Percentiles rank a stretch among this genome's conserved stretches.
phyloP scores from a whole-genome alignment of 495 filamentous ascomycete species.

The Niebla homalea region DNA sequence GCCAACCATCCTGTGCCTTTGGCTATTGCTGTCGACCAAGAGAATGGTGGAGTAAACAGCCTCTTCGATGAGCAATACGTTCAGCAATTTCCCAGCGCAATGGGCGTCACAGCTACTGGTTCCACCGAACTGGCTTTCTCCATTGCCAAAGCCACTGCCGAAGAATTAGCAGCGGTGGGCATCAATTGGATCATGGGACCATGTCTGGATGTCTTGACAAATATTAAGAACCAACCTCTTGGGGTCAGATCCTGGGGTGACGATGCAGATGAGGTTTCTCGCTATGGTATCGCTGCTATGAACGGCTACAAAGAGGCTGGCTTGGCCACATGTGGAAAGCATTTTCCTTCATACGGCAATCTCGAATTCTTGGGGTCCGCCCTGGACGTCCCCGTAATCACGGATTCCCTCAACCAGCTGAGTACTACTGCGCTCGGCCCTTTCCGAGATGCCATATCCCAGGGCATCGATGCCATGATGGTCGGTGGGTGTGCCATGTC shows the following conservation, averaged over 20 bases:
- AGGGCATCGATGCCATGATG: slow-evolving; percentile 84
- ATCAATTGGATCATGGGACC: slow-evolving; percentile 87
- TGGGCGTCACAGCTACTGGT: slow-evolving; percentile 79
- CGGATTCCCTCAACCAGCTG: slow-evolving; percentile 76
- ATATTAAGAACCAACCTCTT: slow-evolving; percentile 72
- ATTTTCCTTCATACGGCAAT: slow-evolving; percentile 87
- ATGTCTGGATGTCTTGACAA: slow-evolving; percentile 80
- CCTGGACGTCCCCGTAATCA: slow-evolving; percentile 80
- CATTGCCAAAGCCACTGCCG: slow-evolving; percentile 73
- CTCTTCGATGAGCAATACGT: slow-evolving; percentile 85
- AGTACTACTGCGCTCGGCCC: slow-evolving; percentile 72
- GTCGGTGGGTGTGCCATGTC: slow-evolving; percentile 81
- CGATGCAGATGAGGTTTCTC: slow-evolving; percentile 80
- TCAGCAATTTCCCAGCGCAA: slow-evolving; percentile 79
- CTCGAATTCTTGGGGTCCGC: slow-evolving; percentile 81
- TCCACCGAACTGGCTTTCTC: slow-evolving; percentile 65
- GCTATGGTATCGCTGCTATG: slow-evolving; percentile 75
- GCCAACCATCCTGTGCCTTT: slow-evolving; percentile 76
- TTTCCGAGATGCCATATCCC: slow-evolving; percentile 70
- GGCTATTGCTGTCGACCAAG: slow-evolving; percentile 76
- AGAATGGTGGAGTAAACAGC: slow-evolving; percentile 92
- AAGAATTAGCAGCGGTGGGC: slow-evolving; percentile 73
- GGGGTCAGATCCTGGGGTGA: slow-evolving; percentile 75
- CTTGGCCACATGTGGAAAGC: slow-evolving; percentile 74
- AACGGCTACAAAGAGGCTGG: slow-evolving; percentile 82